phyloP scores from a whole-genome alignment of 2,329 filamentous ascomycete species.

The Pochonia chlamydosporia region DNA sequence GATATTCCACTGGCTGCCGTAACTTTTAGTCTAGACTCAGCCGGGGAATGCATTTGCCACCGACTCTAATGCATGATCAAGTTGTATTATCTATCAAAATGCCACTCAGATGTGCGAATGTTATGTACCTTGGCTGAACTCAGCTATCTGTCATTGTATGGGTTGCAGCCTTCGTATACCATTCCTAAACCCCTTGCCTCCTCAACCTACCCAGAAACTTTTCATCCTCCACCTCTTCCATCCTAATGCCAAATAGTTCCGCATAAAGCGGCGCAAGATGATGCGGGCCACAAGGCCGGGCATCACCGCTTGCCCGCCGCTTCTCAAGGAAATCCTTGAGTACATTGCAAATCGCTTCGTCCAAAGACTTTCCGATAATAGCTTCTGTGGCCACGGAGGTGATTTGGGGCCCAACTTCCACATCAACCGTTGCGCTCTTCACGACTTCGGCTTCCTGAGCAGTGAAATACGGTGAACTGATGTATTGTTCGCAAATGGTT shows the following conservation, averaged over 20 bases:
- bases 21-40: no score
- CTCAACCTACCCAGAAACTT: conserved; percentile 4
- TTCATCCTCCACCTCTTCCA: conserved; percentile 7
- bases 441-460: conserved; percentile 5
- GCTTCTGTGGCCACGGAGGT: neutral
- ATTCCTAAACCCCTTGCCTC: neutral
- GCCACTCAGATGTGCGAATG: no score
- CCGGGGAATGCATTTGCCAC: no score
- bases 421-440: conserved; percentile 8
- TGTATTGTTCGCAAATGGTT: conserved; percentile 12
- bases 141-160: conserved; percentile 8
- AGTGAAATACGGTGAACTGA: conserved; percentile 12
- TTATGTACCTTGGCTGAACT: no score
- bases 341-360: conserved; percentile 1
- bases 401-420: neutral
- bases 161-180: no score
- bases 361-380: conserved; percentile 3
- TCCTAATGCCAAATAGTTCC: conserved; percentile 9
- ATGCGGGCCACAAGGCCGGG: conserved; percentile 14
- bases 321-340: conserved; percentile 11
- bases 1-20: no score
- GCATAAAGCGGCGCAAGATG: conserved; percentile 13
- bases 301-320: conserved; percentile 11
- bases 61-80: no score
- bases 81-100: no score